Percentiles rank a stretch among this genome's conserved stretches.
phyloP scores from a whole-genome alignment of 371 early-diverging fungal species.

The Mortierella sp. region DNA sequence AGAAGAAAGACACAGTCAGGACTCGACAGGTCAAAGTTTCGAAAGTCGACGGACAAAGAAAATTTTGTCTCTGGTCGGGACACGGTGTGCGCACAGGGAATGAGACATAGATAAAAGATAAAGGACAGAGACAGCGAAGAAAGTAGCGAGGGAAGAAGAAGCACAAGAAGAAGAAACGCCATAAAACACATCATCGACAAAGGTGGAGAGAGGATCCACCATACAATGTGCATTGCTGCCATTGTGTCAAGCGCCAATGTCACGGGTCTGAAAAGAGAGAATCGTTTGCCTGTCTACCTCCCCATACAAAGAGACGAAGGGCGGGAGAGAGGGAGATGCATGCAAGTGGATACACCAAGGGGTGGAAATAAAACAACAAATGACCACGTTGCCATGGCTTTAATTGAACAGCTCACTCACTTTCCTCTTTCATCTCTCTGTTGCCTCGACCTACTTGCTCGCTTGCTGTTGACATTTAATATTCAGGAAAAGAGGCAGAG shows the following conservation, averaged over 20 bases:
- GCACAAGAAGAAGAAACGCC: no score
- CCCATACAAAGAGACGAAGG: background rate
- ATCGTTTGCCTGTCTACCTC: no score
- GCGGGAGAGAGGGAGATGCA: background rate
- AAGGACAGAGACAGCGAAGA: background rate
- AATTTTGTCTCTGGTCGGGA: background rate
- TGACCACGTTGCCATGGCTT: background rate
- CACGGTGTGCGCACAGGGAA: background rate
- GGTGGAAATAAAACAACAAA: background rate
- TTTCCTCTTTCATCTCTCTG: background rate
- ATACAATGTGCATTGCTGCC: background rate
- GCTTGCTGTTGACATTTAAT: background rate
- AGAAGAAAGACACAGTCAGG: no score
- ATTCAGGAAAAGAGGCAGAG: background rate
- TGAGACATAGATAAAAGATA: no score
- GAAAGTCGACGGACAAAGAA: slow-evolving; percentile 7
- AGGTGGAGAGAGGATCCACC: no score
- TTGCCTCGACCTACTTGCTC: background rate
- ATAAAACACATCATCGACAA: background rate
- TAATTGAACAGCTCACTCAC: background rate
- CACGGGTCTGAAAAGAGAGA: no score
- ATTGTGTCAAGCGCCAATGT: background rate
- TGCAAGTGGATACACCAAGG: background rate
- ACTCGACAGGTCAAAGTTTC: background rate
- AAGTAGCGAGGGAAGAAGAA: background rate